Conservation (phyloP, 2,329 filamentous ascomycete species). For the Colletotrichum siamense region DNA sequence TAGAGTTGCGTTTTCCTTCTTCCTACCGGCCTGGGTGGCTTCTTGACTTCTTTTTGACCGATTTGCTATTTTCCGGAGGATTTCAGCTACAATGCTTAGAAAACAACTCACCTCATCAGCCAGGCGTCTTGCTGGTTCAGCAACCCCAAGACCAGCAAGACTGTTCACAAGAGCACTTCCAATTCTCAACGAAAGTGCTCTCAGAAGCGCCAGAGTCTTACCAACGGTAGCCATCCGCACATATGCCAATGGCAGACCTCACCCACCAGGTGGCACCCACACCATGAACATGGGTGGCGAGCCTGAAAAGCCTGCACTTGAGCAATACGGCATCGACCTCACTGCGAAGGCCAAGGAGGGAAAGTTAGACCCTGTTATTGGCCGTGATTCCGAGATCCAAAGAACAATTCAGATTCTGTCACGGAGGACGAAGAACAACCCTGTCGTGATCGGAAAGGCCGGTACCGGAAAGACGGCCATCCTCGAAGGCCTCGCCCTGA, state of each 20-base stretch:
- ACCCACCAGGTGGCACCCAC: constrained; percentile 90
- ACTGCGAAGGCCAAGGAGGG: constrained; percentile 85
- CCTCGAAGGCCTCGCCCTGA: constrained; percentile 85
- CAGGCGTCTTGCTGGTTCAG: constrained; percentile 39
- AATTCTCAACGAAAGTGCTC: neutral
- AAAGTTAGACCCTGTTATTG: constrained; percentile 95
- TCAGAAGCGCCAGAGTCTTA: constrained; percentile 30
- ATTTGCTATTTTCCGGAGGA: neutral
- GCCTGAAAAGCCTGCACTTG: constrained; percentile 83
- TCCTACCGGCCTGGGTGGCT: neutral
- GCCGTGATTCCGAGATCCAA: constrained; percentile 89
- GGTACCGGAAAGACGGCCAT: constrained; percentile 96
- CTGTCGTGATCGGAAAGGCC: constrained; percentile 89
- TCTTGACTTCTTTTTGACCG: neutral
- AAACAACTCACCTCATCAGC: constrained; percentile 43
- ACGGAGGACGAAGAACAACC: constrained; percentile 93
- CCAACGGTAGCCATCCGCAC: constrained; percentile 49
- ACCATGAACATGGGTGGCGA: constrained; percentile 85
- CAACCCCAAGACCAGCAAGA: constrained; percentile 31
- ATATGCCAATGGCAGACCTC: constrained; percentile 77
- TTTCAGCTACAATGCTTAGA: constrained; percentile 40
- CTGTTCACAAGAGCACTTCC: constrained; percentile 7
- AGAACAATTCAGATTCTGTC: constrained; percentile 94
- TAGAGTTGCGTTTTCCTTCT: neutral
- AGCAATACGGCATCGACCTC: constrained; percentile 90